phyloP scores from a whole-genome alignment of 169 alveolate genomes.

The Cryptosporidium ryanae region DNA sequence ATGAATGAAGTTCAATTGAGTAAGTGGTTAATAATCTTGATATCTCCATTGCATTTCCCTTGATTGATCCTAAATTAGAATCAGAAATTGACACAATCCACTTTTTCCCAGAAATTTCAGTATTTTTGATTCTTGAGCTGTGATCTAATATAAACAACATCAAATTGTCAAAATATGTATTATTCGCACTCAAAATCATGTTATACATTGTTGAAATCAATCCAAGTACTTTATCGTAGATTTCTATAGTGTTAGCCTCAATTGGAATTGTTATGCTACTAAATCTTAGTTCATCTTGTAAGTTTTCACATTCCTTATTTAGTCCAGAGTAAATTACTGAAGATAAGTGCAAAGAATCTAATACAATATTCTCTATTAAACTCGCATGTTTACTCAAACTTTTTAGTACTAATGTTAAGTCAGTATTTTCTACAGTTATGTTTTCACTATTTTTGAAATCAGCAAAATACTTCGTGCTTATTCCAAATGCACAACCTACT shows the following conservation, averaged over 20 bases:
- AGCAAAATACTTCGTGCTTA: not conserved
- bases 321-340: conserved; percentile 13
- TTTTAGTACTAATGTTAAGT: not conserved
- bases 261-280: conserved; percentile 35
- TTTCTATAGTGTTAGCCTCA: conserved; percentile 39
- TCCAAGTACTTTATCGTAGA: conserved; percentile 41
- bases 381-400: conserved; percentile 1
- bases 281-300: conserved; percentile 43
- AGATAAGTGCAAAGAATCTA: conserved; percentile 12
- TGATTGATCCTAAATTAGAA: conserved; percentile 16
- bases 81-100: conserved; percentile 24
- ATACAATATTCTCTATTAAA: not conserved
- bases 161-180: too few relatives aligned
- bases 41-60: conserved; percentile 67
- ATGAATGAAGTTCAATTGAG: conserved; percentile 23
- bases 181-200: not conserved
- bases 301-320: not conserved
- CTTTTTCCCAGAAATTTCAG: conserved; percentile 15
- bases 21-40: conserved; percentile 58
- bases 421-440: not conserved
- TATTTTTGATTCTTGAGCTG: not conserved
- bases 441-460: not conserved
- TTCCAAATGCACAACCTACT: not conserved
- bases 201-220: conserved; percentile 13
- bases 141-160: conserved; percentile 15